These are phyloP conservation scores for Solanum chilense DNA, from an alignment of 257 asterid genomes.

Conservation along the genomic window DNA sequence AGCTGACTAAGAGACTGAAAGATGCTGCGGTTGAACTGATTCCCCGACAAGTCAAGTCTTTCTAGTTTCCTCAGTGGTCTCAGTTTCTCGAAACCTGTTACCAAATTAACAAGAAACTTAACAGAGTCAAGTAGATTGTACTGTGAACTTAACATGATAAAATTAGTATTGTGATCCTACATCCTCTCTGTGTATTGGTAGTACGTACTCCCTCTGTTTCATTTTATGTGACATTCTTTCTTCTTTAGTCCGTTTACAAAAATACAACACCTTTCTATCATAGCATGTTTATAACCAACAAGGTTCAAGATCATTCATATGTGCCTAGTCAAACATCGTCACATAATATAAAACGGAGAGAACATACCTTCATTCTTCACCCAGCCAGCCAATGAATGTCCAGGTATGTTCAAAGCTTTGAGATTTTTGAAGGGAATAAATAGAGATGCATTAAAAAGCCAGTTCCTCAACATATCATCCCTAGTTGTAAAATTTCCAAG, in stretches of 20 bases:
- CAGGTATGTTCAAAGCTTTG: neutral
- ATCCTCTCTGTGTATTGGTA: neutral
- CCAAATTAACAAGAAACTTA: neutral
- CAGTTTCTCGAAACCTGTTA: neutral
- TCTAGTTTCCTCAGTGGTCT: neutral
- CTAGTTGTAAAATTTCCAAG: neutral
- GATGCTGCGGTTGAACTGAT: neutral
- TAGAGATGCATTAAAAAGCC: slow-evolving; percentile 4
- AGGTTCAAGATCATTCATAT: neutral
- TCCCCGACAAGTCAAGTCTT: neutral
- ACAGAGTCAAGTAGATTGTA: neutral
- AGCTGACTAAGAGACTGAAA: neutral
- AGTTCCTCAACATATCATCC: neutral
- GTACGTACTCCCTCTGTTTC: neutral
- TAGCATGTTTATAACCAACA: neutral
- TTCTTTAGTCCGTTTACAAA: neutral
- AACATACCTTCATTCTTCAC: neutral
- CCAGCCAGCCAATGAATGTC: neutral
- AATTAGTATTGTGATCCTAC: neutral
- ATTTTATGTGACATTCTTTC: neutral
- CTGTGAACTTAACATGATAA: neutral
- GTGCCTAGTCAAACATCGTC: neutral
- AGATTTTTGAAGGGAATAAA: neutral
- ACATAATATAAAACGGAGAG: neutral
- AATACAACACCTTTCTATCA: neutral